These are phyloP conservation scores for Populus ilicifolia DNA, from an alignment of 345 rosid genomes.

Conservation along the genomic window DNA sequence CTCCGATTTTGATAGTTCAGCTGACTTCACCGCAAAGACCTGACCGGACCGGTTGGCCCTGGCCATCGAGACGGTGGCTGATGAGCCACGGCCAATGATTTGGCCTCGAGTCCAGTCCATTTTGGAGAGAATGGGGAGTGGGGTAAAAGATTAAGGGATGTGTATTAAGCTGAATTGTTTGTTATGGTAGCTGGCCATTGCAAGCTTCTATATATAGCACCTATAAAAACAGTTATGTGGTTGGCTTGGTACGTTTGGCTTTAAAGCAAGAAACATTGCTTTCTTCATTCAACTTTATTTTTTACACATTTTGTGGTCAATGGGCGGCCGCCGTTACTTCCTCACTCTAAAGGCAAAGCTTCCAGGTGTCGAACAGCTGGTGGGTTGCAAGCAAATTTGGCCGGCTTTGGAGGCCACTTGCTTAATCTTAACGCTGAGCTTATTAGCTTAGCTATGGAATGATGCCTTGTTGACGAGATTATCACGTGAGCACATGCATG, in stretches of 20 bases:
- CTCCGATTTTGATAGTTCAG: constrained; percentile 36
- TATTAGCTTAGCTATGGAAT: constrained; percentile 8
- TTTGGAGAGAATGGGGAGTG: background rate
- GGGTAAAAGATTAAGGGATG: background rate
- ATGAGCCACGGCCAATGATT: constrained; percentile 53
- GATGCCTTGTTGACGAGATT: constrained; percentile 13
- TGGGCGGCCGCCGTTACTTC: constrained; percentile 45
- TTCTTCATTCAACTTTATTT: background rate
- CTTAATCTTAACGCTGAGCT: background rate
- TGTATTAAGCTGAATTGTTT: background rate
- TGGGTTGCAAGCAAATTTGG: constrained; percentile 7
- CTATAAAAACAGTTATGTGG: background rate
- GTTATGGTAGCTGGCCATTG: background rate
- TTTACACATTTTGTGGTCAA: constrained; percentile 12
- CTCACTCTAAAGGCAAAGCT: background rate
- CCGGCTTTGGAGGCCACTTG: constrained; percentile 20
- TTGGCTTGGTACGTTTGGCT: constrained; percentile 19
- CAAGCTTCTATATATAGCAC: background rate
- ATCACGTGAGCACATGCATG: constrained; percentile 27
- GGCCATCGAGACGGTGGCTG: constrained; percentile 48
- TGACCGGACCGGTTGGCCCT: constrained; percentile 20
- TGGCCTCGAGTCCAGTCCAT: constrained; percentile 60
- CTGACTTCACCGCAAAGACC: constrained; percentile 55
- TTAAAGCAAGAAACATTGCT: constrained; percentile 17
- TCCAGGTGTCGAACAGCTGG: constrained; percentile 36